Percentiles rank a stretch among this genome's conserved stretches.
Conservation (phyloP, 257 asterid species). For the Mentha longifolia region DNA sequence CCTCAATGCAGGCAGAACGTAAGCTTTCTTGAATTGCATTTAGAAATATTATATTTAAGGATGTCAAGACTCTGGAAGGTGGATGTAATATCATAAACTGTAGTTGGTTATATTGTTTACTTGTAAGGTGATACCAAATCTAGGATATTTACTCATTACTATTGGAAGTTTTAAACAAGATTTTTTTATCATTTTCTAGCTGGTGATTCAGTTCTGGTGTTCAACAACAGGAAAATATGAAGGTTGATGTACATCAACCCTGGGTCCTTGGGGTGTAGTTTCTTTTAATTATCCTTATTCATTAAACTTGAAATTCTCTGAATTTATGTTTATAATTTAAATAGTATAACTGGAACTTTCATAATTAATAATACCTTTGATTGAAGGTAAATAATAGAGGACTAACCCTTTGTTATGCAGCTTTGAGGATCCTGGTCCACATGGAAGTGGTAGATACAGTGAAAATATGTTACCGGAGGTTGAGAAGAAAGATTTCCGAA, state of each 20-base stretch:
- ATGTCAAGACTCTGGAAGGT: slow-evolving; percentile 19
- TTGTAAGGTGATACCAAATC: not conserved
- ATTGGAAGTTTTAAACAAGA: too few relatives aligned
- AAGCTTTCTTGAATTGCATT: slow-evolving; percentile 9
- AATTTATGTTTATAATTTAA: not conserved
- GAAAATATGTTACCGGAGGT: slow-evolving; percentile 95
- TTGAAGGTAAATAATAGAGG: slow-evolving; percentile 25
- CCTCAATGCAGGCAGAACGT: not conserved
- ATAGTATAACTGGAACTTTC: slow-evolving; percentile 7
- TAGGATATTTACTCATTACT: not conserved
- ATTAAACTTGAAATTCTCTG: not conserved
- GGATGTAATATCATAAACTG: not conserved
- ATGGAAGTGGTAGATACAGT: slow-evolving; percentile 97
- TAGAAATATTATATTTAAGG: not conserved
- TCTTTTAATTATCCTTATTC: slow-evolving; percentile 7
- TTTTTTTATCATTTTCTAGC: not conserved
- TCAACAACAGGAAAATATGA: not conserved
- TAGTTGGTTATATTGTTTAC: not conserved
- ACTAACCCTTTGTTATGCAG: slow-evolving; percentile 51
- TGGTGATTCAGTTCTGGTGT: not conserved
- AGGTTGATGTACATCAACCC: not conserved
- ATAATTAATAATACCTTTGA: slow-evolving; percentile 14
- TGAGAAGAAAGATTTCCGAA: slow-evolving; percentile 87
- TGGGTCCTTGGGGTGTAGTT: not conserved
- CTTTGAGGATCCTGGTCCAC: slow-evolving; percentile 99